These are phyloP conservation scores for Begonia loranthoides DNA, from an alignment of 306 rosid species.

Conservation along the genomic window DNA sequence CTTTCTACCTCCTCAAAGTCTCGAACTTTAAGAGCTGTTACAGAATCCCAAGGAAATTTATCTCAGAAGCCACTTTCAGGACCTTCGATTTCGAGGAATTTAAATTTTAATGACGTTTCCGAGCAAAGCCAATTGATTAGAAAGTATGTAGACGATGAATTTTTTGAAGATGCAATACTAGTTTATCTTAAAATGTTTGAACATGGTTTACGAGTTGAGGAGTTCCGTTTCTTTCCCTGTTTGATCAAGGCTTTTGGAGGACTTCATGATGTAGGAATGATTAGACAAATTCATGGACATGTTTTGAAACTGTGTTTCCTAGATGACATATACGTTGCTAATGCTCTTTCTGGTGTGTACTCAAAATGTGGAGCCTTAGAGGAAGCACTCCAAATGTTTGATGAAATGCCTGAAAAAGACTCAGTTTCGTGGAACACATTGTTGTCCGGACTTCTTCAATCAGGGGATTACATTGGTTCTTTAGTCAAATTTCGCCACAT, in stretches of 20 bases:
- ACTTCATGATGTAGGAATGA: conserved; percentile 9
- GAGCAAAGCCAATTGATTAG: conserved; percentile 2
- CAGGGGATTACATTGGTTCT: no score
- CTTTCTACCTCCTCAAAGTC: conserved; percentile 29
- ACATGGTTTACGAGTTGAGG: conserved; percentile 15
- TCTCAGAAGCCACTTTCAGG: conserved; percentile 5
- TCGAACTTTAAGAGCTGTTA: not conserved
- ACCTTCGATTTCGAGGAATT: conserved; percentile 9
- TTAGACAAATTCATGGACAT: conserved; percentile 26
- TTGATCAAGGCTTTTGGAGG: conserved; percentile 34
- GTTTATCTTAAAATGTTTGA: conserved; percentile 20
- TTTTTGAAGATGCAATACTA: conserved; percentile 8
- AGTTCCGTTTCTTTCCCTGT: conserved; percentile 19
- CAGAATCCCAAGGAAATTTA: conserved; percentile 6
- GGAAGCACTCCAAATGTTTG: conserved; percentile 14
- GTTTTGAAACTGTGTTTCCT: conserved; percentile 23
- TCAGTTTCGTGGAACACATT: conserved; percentile 24
- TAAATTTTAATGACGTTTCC: conserved; percentile 11
- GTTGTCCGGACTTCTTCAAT: not conserved
- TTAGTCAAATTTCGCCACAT: conserved; percentile 6
- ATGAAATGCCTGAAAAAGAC: conserved; percentile 19
- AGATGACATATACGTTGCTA: conserved; percentile 20
- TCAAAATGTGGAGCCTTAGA: conserved; percentile 17
- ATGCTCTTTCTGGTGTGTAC: conserved; percentile 24
- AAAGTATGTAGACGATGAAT: no score